Base-by-base conservation (phyloP, 768 basidiomycete genomes). In the Podaxis pistillaris region DNA sequence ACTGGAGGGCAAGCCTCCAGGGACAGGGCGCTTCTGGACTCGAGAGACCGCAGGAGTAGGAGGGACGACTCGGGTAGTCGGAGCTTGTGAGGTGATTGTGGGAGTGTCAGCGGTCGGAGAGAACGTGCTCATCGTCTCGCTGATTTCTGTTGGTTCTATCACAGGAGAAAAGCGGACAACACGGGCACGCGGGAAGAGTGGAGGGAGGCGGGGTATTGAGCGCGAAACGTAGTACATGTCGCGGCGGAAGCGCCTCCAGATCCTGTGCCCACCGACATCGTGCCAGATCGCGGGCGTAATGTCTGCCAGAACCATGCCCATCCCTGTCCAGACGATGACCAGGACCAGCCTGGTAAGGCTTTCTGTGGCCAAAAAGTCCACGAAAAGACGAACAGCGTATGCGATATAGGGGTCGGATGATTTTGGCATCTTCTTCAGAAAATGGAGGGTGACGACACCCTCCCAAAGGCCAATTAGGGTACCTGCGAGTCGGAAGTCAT, bases 391-490 rank as follows among this genome's bases (percentile, higher is more conserved):
- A 56, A 90, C 82, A 38, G 75, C 86, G 63, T 85, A 84, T 13
- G 83, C 87, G 58, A 91, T 74, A 72, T 86, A 90, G 7, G 89
- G 90, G 72, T 91, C 90, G 60, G 79, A 77, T 0, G 89, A 89
- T 36, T 69, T 68, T 36, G 89, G 88, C 73, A 81, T 81, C 70
- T 88, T 88, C 64, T 81, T 82, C 65, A 89, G 73, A 71, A 90
- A 91, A 67, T 91, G 90, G 44, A 85, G 83, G 60, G 90, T 78
- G 40, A 91, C 84, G 26, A 89, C 81, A 53, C 91, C 90, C 73
- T 92, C 90, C 89, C 90, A 92, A 19, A 91, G 76, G 7, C 90
- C 91, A 58, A 93, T 78, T 61, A 92, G 80, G 13, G 86, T 85
- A 17, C 86, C 85, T n/a, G 80, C 82, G 59, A 84, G 70, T 62